Percentiles rank a stretch among this genome's conserved stretches.
These are phyloP conservation scores for Ganoderma lucidum DNA, from an alignment of 1,284 basidiomycete genomes.

Conservation along the genomic window DNA sequence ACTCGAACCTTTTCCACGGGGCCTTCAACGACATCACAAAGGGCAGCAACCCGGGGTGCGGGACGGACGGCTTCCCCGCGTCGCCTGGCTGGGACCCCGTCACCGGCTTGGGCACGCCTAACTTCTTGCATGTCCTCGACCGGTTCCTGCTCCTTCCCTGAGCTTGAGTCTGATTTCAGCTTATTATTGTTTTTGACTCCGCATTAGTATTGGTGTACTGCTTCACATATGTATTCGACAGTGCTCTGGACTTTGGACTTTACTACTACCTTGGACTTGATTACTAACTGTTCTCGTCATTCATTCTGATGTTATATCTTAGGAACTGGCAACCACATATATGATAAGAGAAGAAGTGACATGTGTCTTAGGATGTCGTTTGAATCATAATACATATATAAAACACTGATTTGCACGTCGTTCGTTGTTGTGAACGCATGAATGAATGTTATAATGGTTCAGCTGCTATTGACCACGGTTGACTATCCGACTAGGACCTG, in stretches of 20 bases:
- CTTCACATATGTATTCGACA: not conserved
- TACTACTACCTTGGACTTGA: not conserved
- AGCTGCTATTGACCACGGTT: too few relatives aligned
- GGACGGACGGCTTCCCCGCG: constrained; percentile 33
- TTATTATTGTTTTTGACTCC: too few relatives aligned
- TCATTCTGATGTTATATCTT: not conserved
- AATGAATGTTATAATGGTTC: too few relatives aligned
- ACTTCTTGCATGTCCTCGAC: constrained; percentile 26
- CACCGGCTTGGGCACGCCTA: constrained; percentile 32
- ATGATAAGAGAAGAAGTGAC: not conserved
- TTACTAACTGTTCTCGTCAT: not conserved
- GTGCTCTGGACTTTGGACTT: not conserved
- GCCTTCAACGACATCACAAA: constrained; percentile 53
- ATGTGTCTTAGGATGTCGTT: not conserved
- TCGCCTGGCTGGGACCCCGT: constrained; percentile 42
- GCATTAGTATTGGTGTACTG: not conserved
- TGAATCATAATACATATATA: too few relatives aligned
- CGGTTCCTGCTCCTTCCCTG: constrained; percentile 16
- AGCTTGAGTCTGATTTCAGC: not conserved
- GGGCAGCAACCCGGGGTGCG: constrained; percentile 35
- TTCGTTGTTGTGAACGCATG: too few relatives aligned
- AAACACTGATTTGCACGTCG: too few relatives aligned
- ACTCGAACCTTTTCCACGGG: constrained; percentile 33
- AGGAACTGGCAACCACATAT: not conserved
- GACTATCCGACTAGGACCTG: too few relatives aligned